These are phyloP conservation scores for Heritiera littoralis DNA, from an alignment of 345 rosid species.

Conservation along the genomic window DNA sequence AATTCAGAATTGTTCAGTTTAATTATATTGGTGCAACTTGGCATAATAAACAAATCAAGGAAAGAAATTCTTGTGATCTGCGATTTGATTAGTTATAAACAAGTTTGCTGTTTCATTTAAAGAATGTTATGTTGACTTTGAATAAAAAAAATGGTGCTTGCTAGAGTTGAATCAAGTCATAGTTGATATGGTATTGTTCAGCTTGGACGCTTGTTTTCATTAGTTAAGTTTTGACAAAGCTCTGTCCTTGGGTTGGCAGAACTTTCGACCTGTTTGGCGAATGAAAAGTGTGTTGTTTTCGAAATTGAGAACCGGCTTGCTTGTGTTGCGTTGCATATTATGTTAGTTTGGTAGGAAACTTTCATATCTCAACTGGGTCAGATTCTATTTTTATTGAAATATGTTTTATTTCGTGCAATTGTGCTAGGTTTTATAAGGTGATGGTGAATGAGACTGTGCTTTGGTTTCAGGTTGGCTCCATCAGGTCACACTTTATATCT, in stretches of 20 bases:
- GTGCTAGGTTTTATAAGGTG: slow-evolving; percentile 79
- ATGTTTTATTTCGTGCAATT: slow-evolving; percentile 2
- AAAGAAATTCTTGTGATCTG: too few species aligned
- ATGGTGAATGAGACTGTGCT: slow-evolving; percentile 61
- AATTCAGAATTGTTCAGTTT: not conserved
- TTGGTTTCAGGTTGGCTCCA: slow-evolving; percentile 99
- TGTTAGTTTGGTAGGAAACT: not conserved
- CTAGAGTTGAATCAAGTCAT: not conserved
- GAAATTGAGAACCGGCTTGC: not conserved
- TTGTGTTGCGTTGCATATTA: not conserved
- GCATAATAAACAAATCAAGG: not conserved
- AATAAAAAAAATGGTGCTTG: not conserved
- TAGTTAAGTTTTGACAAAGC: not conserved
- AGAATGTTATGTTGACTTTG: not conserved
- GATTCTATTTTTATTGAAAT: slow-evolving; percentile 16
- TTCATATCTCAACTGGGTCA: slow-evolving; percentile 6
- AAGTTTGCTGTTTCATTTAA: not conserved
- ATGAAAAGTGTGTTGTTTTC: not conserved
- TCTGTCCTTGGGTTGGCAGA: not conserved
- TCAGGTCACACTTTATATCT: slow-evolving; percentile 77
- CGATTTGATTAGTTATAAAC: not conserved
- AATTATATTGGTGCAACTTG: not conserved
- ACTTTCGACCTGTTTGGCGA: not conserved
- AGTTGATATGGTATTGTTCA: not conserved
- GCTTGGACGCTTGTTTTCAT: not conserved